A percentile compares a stretch with the other conserved stretches of the same genome.
These are phyloP conservation scores for Balamuthia mandrillaris DNA, from an alignment of 208 protist species.

Conservation along the genomic window DNA sequence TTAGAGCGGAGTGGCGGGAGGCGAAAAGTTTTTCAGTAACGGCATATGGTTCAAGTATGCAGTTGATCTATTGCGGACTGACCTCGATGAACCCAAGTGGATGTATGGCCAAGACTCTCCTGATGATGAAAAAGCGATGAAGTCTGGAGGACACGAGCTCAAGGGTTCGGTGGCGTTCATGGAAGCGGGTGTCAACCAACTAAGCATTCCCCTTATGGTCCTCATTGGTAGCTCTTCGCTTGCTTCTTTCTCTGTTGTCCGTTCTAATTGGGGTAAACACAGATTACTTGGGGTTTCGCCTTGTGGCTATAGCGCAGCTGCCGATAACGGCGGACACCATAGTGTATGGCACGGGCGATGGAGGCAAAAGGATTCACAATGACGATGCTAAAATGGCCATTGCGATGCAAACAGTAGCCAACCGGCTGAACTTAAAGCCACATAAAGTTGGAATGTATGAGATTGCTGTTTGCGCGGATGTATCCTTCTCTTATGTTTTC, in stretches of 20 bases:
- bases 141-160: slow-evolving; percentile 14
- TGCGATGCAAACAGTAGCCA: background rate
- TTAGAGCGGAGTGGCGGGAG: too few species aligned
- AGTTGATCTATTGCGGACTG: too few species aligned
- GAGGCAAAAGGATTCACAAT: background rate
- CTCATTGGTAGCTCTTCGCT: background rate
- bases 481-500: background rate
- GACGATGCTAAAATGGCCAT: background rate
- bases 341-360: slow-evolving; percentile 7
- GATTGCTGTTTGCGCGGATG: background rate
- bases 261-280: background rate
- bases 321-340: background rate
- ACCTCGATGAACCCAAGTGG: too few species aligned
- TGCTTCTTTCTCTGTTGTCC: background rate
- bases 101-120: background rate
- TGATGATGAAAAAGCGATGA: slow-evolving; percentile 25
- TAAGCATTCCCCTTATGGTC: slow-evolving; percentile 5
- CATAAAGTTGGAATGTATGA: background rate
- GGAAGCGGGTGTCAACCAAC: background rate
- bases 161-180: slow-evolving; percentile 11
- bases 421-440: background rate
- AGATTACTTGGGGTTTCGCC: slow-evolving; percentile 14
- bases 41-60: background rate
- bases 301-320: background rate
- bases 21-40: background rate